These are phyloP conservation scores for Alternaria brassicicola DNA, from an alignment of 2,329 filamentous ascomycete species.

Conservation along the genomic window DNA sequence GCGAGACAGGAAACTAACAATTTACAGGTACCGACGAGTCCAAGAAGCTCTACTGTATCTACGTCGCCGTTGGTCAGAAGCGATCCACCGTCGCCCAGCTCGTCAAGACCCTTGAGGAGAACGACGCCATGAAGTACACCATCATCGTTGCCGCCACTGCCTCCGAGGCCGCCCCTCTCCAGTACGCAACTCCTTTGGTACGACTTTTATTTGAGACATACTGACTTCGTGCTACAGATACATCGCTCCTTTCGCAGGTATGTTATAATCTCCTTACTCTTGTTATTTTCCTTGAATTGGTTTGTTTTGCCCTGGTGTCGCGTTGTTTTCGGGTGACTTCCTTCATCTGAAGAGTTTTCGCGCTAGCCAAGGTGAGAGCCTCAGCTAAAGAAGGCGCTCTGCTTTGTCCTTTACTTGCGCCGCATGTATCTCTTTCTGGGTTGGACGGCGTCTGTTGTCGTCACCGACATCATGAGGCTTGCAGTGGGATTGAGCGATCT, in stretches of 20 bases:
- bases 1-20: slow-evolving; percentile 75
- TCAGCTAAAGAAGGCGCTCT: too few species aligned
- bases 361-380: too few species aligned
- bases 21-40: slow-evolving; percentile 79
- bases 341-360: too few species aligned
- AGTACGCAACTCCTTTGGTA: slow-evolving; percentile 74
- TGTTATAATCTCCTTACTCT: too few species aligned
- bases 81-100: slow-evolving; percentile 98
- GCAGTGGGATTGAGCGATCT: too few species aligned
- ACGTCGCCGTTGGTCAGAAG: slow-evolving; percentile 99
- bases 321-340: too few species aligned
- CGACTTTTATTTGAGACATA: neutral
- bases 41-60: slow-evolving; percentile 99
- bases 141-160: slow-evolving; percentile 94
- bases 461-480: too few species aligned
- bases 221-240: neutral
- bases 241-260: slow-evolving; percentile 70
- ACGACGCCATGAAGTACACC: slow-evolving; percentile 98
- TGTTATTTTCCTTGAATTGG: too few species aligned
- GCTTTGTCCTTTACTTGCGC: too few species aligned
- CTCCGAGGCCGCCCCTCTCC: slow-evolving; percentile 92
- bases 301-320: too few species aligned
- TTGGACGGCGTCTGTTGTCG: too few species aligned
- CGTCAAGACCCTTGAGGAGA: slow-evolving; percentile 99
- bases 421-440: too few species aligned